Evolutionary conservation across 2,329 filamentous ascomycete genomes (phyloP), one percentile per base, ranked within the genome.

Genomic region (Neoascochyta sp.): DNA sequence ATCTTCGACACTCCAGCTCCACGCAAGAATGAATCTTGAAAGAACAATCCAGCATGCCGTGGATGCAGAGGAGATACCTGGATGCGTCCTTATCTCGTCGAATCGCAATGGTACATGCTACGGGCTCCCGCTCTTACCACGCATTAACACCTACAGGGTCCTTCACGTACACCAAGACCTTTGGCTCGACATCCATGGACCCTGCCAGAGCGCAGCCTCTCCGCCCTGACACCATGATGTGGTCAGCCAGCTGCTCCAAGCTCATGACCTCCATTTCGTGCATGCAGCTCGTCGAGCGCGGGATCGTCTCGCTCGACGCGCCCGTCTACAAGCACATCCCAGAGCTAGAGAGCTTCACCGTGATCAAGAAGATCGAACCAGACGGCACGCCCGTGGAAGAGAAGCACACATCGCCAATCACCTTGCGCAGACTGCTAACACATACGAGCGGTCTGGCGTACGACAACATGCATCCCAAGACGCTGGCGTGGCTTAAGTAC

Each of bases 401-500:
- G 15, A 39, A 43, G 24, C 50, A 53, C 23, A 47, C 23, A 1
- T 39, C 35, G 2, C 47, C 53, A 2, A 57, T 62, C 15, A 61
- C 57, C 1, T 32, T 60, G 3, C 38, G 53, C 3, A 59, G 60
- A 13, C 61, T 77, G 1, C 61, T 78, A 3, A 70, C 68, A 0
- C 74, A 78, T 47, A 69, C 71, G 0, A 54, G 63, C 5, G 74
- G 74, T 2, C 35, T 74, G 0, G 61, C 57, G 2, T 71, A 73
- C 44, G 67, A 70, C 26, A 22, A 61, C 16, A 47, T 55, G 13
- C 62, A 71, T 27, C 60, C 67, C 1, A 56, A 64, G 5, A 49
- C 72, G 3, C 36, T 41, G 1, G 57, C 53, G 16, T 75, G 69
- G 69, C 9, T 34, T 4, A 31, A 35, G 5, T 36, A 41, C 15